Base-by-base conservation (phyloP, 768 basidiomycete species). In the Jaapia argillacea region DNA sequence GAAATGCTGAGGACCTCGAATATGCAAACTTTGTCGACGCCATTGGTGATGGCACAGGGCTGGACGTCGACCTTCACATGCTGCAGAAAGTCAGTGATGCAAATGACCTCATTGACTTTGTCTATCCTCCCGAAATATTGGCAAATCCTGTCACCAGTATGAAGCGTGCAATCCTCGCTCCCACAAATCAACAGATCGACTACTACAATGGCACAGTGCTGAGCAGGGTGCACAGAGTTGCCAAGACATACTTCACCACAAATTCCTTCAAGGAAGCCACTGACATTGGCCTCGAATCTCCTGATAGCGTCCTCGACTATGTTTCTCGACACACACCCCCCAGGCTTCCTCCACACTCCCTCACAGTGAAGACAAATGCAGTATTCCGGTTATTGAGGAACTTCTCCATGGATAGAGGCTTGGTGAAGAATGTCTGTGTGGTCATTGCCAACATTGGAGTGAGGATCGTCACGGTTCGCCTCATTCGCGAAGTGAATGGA, bases 391-490 rank as follows among this genome's bases (percentile, higher is more conserved):
- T 66, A 3, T 48, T 69, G 45, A 54, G 63, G 25, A 70, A 70
- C 51, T 57, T 68, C 23, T 59, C 64, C 1, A 44, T 63, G 1
- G 59, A 65, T 5, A 46, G 49, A 1, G 66, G 67, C 0, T 47
- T 69, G 18, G 67, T 68, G 4, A 68, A 69, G 49, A 71, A 69
- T 51, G 55, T 58, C 0, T 49, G 64, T 2, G 64, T 67, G 3
- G 47, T 68, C 4, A 51, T 69, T 1, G 45, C 47, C 1, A 52
- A 56, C 18, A 36, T 66, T 1, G 60, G 62, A 7, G 20, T 43
- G 1, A 47, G 48, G 1, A 42, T 58, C 16, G 41, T 58, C 7
- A 51, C 53, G 6, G 53, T 58, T 20, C 51, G 55, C 18, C 40
- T 60, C 24, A 39, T 59, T 24, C 54, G 56, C 4, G 47, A 43